These are phyloP conservation scores for Candida chilensis DNA, from an alignment of 805 yeast species.

Conservation along the genomic window DNA sequence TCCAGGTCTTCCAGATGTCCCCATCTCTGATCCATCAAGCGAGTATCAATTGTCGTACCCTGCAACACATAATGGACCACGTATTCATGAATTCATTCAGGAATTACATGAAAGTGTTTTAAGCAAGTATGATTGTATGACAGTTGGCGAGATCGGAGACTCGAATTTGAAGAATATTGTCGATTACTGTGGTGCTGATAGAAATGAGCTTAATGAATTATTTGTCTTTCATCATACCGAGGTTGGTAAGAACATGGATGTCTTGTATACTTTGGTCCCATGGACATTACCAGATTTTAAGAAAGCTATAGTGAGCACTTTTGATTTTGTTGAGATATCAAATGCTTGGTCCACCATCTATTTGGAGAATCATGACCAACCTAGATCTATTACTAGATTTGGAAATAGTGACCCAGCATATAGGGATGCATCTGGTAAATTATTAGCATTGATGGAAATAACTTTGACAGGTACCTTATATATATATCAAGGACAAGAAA, in stretches of 20 bases:
- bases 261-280: conserved; percentile 22
- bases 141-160: conserved; percentile 50
- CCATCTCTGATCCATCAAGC: conserved; percentile 27
- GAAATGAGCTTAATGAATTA: conserved; percentile 29
- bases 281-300: conserved; percentile 29
- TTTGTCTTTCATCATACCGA: conserved; percentile 22
- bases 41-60: conserved; percentile 27
- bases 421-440: conserved; percentile 33
- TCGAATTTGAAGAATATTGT: too few relatives aligned
- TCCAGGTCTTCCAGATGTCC: conserved; percentile 37
- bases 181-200: conserved; percentile 10
- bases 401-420: conserved; percentile 28
- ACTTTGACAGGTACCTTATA: conserved; percentile 46
- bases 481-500: conserved; percentile 55
- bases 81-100: conserved; percentile 49
- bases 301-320: conserved; percentile 21
- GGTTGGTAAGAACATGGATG: conserved; percentile 24
- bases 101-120: conserved; percentile 36
- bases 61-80: conserved; percentile 35
- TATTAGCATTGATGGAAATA: conserved; percentile 33
- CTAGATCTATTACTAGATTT: conserved; percentile 43
- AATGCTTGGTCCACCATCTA: conserved; percentile 52
- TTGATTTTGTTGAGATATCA: conserved; percentile 31
- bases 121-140: conserved; percentile 39
- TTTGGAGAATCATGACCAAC: conserved; percentile 53